Base-by-base conservation (phyloP, 495 filamentous ascomycete species). In the Tuber calosporum region DNA sequence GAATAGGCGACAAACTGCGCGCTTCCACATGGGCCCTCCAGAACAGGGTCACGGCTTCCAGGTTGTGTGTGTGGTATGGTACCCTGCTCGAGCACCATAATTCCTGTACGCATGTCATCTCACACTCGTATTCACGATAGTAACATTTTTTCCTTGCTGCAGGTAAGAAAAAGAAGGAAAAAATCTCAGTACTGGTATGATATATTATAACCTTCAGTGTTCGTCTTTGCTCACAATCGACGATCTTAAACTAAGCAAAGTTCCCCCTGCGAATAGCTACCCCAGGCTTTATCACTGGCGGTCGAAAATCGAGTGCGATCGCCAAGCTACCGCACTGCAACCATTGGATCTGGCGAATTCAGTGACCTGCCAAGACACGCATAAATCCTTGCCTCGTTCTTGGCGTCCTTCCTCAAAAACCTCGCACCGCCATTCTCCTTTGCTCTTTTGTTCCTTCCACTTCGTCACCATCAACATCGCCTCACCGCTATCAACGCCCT, bases 291-390 rank as follows among this genome's bases (percentile, higher is more conserved):
- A 13, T 30, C 53, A 17, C n/a, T 26, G 13, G 26, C 26, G 5
- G 53, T 62, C 53, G 53, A 62, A 62, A 62, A 62, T 62, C 53
- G 53, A 62, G 53, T 62, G 26, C n/a, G 53, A 62, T 62, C 53
- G 53, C 53, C 53, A 62, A 62, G 53, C 26, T 34, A 26, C 53
- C 53, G 53, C 26, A 2, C 26, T 30, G 53, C 53, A 62, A 26
- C 53, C 3, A 43, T 19, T 3, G 42, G 17, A 4, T 20, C 42
- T 62, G 26, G 26, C 53, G 53, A 62, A 34, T 62, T 26, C 53
- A 34, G 53, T 62, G 11, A 26, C 11, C 26, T 30, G 53, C 53
- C 53, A 62, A 62, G 53, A 62, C 53, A 62, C 2, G 30, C 53
- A 26, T 34, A 62, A 62, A 62, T 62, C 53, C 26, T 62, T 62